phyloP scores from a whole-genome alignment of 2,329 filamentous ascomycete genomes.

The Pezizomycotina sp. region DNA sequence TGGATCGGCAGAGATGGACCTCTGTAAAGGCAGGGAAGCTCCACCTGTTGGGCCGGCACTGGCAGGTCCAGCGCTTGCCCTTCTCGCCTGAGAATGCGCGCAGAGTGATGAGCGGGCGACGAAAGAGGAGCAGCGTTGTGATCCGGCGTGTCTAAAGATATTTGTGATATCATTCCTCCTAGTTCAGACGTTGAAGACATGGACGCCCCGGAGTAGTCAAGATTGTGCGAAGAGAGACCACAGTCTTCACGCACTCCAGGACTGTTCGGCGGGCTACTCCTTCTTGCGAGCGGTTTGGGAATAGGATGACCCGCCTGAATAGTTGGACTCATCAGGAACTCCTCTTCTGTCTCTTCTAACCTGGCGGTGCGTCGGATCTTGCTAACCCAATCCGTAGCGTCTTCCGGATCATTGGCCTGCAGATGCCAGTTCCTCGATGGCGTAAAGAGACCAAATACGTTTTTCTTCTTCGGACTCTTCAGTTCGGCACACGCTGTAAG shows the following conservation, averaged over 20 bases:
- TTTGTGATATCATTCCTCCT: slow-evolving; percentile 23
- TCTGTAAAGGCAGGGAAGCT: slow-evolving; percentile 18
- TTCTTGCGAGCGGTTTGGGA: slow-evolving; percentile 10
- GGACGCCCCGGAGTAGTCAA: slow-evolving; percentile 47
- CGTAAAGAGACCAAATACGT: slow-evolving; percentile 86
- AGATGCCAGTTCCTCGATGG: slow-evolving; percentile 84
- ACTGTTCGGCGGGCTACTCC: slow-evolving; percentile 12
- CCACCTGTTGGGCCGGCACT: slow-evolving; percentile 14
- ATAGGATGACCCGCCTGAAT: slow-evolving; percentile 27
- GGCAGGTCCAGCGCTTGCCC: slow-evolving; percentile 9
- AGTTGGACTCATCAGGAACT: slow-evolving; percentile 52
- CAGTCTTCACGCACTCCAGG: slow-evolving; percentile 12
- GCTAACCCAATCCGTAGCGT: slow-evolving; percentile 75
- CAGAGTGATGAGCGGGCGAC: too few species aligned
- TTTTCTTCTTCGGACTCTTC: slow-evolving; percentile 70
- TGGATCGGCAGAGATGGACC: slow-evolving; percentile 10
- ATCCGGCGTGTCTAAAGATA: slow-evolving; percentile 21
- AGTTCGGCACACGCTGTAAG: slow-evolving; percentile 80
- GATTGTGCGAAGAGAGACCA: slow-evolving; percentile 42
- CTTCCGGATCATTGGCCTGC: slow-evolving; percentile 53
- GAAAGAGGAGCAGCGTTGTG: too few species aligned
- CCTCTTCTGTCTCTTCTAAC: slow-evolving; percentile 76
- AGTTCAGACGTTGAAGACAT: slow-evolving; percentile 25
- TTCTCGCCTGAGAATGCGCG: too few species aligned
- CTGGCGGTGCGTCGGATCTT: slow-evolving; percentile 62